These are phyloP conservation scores for Sequoiadendron giganteum DNA, from an alignment of 75 land plant species.

Conservation along the genomic window DNA sequence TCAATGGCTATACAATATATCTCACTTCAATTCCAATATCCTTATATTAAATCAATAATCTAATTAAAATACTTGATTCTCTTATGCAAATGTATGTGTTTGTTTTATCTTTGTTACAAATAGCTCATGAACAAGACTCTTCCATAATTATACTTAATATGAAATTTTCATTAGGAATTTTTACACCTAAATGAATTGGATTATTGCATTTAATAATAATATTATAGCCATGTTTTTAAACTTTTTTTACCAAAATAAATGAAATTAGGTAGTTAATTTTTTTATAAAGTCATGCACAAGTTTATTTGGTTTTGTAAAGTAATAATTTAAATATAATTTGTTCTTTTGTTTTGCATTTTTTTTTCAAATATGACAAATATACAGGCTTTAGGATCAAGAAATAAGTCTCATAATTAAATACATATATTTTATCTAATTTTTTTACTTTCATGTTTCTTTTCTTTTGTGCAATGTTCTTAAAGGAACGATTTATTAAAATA, in stretches of 20 bases:
- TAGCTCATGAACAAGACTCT: no score
- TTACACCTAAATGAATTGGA: no score
- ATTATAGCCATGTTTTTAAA: no score
- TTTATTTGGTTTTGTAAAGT: no score
- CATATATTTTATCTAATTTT: not conserved
- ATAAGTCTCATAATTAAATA: not conserved
- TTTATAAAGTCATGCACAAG: no score
- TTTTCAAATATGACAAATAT: not conserved
- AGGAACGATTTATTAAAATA: not conserved
- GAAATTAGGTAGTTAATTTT: not conserved
- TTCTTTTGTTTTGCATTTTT: not conserved
- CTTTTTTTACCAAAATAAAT: not conserved
- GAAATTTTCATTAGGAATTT: no score
- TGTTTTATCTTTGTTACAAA: not conserved
- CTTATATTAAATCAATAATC: not conserved
- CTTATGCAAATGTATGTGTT: not conserved
- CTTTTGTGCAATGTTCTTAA: not conserved
- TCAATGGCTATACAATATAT: not conserved
- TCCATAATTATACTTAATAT: no score
- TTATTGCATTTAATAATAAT: no score
- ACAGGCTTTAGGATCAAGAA: constrained; percentile 2
- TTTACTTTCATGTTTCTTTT: not conserved
- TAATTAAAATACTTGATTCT: not conserved
- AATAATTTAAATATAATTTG: not conserved
- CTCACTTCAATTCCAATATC: no score